Evolutionary conservation across 108 stramenopile species (phyloP), one percentile per base, ranked within the genome.

Genomic region (Skeletonema marinoi): DNA sequence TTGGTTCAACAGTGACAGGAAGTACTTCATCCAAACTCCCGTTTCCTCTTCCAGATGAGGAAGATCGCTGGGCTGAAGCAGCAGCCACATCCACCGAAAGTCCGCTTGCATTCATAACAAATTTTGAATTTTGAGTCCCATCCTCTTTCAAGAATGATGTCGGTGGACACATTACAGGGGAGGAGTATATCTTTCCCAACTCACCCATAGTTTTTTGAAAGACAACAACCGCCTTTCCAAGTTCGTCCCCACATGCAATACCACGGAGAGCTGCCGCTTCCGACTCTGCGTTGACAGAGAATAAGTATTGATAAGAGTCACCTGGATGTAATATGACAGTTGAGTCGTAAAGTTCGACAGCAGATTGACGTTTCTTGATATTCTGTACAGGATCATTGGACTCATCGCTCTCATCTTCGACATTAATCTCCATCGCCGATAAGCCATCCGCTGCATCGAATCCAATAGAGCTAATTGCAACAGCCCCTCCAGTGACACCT

Each of bases 141-240:
- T 60, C 32, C 67, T 32, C 10, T 50, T 32, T 33, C 14, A 74
- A 68, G 60, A 21, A 70, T 13, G 82, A 33, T 32, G 73, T 75
- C 6, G 82, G 78, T 7, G 94, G 94, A 77, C 89, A 89, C 1
- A 85, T 63, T 30, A 89, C 81, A 14, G 83, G 50, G 6, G 84
- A 59, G 9, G 92, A 91, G 19, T 84, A 75, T 38, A 89, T 75
- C 19, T 80, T 62, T 33, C 94, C 94, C 33, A 85, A 65, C 69
- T 95, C 94, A 36, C 94, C 94, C 88, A 92, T 92, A 30, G 88
- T 70, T 77, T 93, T 93, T 36, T 83, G 61, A 88, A 91, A 95
- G 1, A 84, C 83, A 19, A 95, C 73, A 14, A 88, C 60, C 3
- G 90, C 90, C 68, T 79, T 80, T 25, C 94, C 94, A 12, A 95